phyloP scores from a whole-genome alignment of 129 eudicot genomes.

The Oenanthe sinensis region DNA sequence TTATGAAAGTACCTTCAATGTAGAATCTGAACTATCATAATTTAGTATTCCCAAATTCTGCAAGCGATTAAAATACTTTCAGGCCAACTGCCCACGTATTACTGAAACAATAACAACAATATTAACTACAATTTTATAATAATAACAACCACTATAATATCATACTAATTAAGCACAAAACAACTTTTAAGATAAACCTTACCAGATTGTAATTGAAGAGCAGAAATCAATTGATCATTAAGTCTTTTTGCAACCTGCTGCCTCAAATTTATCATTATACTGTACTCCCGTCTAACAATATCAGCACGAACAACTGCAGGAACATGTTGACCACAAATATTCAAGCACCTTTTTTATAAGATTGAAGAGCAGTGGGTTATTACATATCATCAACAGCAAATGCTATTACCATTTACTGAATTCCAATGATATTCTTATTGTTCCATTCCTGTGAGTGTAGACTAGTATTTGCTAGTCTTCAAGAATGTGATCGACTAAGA shows the following conservation, averaged over 20 bases:
- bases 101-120: slow-evolving; percentile 30
- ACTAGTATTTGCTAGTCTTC: too few species aligned
- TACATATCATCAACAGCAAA: too few species aligned
- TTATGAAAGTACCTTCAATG: slow-evolving; percentile 44
- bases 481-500: too few species aligned
- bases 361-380: background rate
- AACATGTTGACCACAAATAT: background rate
- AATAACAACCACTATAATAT: background rate
- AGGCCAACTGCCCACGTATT: slow-evolving; percentile 80
- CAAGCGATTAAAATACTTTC: slow-evolving; percentile 39
- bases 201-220: slow-evolving; percentile 79
- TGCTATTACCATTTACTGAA: too few species aligned
- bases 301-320: slow-evolving; percentile 80
- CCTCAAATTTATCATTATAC: slow-evolving; percentile 22
- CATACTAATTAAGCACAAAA: background rate
- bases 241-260: slow-evolving; percentile 30
- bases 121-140: background rate
- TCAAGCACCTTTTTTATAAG: background rate
- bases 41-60: too few species aligned
- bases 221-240: slow-evolving; percentile 51
- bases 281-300: slow-evolving; percentile 46
- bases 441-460: too few species aligned
- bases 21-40: slow-evolving; percentile 28
- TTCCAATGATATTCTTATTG: too few species aligned
- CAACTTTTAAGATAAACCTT: slow-evolving; percentile 12